A percentile compares a stretch with the other conserved stretches of the same genome.
These are phyloP conservation scores for Exophiala phaeomuriformis DNA, from an alignment of 2,329 filamentous ascomycete genomes.

Conservation along the genomic window DNA sequence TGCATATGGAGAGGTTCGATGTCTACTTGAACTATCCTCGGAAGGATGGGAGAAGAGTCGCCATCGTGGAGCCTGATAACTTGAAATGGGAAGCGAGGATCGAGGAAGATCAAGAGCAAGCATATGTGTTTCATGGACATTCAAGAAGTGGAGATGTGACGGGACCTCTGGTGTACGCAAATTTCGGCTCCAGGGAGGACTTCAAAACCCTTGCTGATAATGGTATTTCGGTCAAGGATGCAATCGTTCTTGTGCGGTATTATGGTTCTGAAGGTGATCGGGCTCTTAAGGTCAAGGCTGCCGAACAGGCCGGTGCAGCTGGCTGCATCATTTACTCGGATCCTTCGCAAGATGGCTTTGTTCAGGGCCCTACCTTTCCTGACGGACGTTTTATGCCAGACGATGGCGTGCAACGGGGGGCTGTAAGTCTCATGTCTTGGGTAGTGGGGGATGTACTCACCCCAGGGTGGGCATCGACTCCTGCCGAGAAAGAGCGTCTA, in stretches of 20 bases:
- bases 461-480: slow-evolving; percentile 64
- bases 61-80: slow-evolving; percentile 65
- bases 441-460: slow-evolving; percentile 87
- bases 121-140: slow-evolving; percentile 76
- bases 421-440: slow-evolving; percentile 73
- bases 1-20: slow-evolving; percentile 68
- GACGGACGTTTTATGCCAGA: slow-evolving; percentile 71
- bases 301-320: slow-evolving; percentile 74
- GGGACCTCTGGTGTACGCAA: slow-evolving; percentile 83
- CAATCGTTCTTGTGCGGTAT: slow-evolving; percentile 77
- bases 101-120: slow-evolving; percentile 73
- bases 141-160: slow-evolving; percentile 80
- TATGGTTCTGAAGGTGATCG: slow-evolving; percentile 66
- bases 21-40: slow-evolving; percentile 92
- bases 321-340: slow-evolving; percentile 93
- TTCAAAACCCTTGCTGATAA: slow-evolving; percentile 65
- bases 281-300: slow-evolving; percentile 80
- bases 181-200: slow-evolving; percentile 80
- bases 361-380: slow-evolving; percentile 64
- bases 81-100: slow-evolving; percentile 70
- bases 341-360: slow-evolving; percentile 74
- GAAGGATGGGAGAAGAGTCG: slow-evolving; percentile 66
- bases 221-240: slow-evolving; percentile 66
- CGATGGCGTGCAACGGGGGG: slow-evolving; percentile 74
- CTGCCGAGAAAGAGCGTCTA: slow-evolving; percentile 52